Conservation (phyloP, 176 grass and related monocot species). For the Rhynchospora tenuis region DNA sequence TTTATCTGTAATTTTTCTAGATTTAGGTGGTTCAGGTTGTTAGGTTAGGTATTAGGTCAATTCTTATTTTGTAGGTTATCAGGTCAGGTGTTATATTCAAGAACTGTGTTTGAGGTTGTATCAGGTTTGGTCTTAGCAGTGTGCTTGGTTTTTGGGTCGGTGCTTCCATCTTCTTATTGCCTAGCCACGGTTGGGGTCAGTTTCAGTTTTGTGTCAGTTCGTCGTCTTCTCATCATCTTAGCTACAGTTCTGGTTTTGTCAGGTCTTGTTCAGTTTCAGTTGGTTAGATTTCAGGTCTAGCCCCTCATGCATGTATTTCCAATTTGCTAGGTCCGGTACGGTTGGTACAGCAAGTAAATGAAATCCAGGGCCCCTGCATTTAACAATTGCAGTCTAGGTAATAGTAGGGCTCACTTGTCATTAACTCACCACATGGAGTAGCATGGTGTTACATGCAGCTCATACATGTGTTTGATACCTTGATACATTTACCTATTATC, state of each 20-base stretch:
- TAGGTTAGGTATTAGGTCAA: slow-evolving; percentile 16
- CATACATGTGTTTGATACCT: not conserved
- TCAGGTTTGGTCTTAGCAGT: not conserved
- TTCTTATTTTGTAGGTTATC: not conserved
- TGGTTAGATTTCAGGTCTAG: not conserved
- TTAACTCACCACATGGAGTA: not conserved
- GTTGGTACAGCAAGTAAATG: not conserved
- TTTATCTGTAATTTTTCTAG: not conserved
- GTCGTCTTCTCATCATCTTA: too few relatives aligned
- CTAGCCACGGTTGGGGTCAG: not conserved
- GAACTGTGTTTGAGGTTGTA: not conserved
- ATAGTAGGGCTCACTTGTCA: not conserved
- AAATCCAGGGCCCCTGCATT: not conserved
- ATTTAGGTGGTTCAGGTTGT: not conserved
- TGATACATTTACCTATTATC: not conserved
- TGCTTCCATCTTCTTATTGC: not conserved
- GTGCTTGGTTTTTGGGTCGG: not conserved
- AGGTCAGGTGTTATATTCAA: not conserved
- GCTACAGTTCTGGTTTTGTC: not conserved
- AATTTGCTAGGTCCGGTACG: not conserved
- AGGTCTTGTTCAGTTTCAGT: not conserved
- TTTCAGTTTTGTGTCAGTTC: not conserved
- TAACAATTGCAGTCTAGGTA: not conserved
- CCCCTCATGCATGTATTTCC: not conserved
- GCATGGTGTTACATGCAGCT: not conserved